Evolutionary conservation across 2,329 filamentous ascomycete species (phyloP), one percentile per base, ranked within the genome.

Genomic region (Rutstroemia sydowiana): DNA sequence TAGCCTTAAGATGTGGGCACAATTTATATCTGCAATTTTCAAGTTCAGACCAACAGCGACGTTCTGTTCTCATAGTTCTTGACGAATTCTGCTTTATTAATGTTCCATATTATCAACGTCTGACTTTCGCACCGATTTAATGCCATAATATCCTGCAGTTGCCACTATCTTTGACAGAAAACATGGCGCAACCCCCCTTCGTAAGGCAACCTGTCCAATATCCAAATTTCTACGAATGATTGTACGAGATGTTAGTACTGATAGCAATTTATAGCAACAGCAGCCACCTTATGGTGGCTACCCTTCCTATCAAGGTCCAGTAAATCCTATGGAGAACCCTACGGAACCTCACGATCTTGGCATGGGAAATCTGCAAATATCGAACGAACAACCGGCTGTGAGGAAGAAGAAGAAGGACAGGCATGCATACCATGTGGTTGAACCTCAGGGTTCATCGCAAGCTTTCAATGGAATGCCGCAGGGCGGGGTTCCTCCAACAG

Each of bases 351-450:
- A 52, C 18, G 37, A 52, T 41, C 49, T 48, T 26, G 44, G 49
- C 18, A 52, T 52, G 49, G 49, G 48, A 10, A 52, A 48, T 52
- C 30, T 52, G 34, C 49, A 52, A 43, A 52, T 52, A 28, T 40
- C 44, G 28, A 52, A 48, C 28, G 43, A 47, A 48, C 49, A 52
- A 41, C 34, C 43, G 32, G 55, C 68, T 68, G 54, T 68, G 68
- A 58, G 71, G 82, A 67, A 86, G 76, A 88, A 91, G 76, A 97
- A 95, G 81, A 96, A 95, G 77, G 87, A 96, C 68, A 82, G 89
- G 54, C 92, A 97, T 71, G 92, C 91, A 57, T 87, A 95, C 69
- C 92, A 97, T 69, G 85, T 82, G 36, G 81, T 97, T 48, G 88
- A 92, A 58, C 81, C 87, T 20, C 76, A 84, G 11, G 81, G 82